phyloP scores from a whole-genome alignment of 148 eudicot species.

The Pharnaceum exiguum region DNA sequence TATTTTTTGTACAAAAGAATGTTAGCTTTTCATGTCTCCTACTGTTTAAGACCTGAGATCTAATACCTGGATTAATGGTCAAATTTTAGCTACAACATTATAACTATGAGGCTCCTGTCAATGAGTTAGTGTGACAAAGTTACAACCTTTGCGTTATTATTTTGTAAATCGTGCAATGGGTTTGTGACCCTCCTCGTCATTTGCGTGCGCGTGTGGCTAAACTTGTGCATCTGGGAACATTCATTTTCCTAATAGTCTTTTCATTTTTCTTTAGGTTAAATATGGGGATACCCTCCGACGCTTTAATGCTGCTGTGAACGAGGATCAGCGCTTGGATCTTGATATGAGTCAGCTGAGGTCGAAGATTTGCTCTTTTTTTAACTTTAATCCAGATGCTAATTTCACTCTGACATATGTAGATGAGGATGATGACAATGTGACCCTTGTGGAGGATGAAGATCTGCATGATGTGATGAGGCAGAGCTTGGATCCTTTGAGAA shows the following conservation, averaged over 20 bases:
- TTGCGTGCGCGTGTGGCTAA: background rate
- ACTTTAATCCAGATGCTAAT: conserved; percentile 40
- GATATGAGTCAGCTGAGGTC: conserved; percentile 47
- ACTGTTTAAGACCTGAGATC: too few relatives aligned
- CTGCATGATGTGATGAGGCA: conserved; percentile 67
- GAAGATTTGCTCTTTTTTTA: conserved; percentile 59
- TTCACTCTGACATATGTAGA: conserved; percentile 65
- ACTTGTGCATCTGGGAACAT: background rate
- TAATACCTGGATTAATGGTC: too few relatives aligned
- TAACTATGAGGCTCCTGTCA: too few relatives aligned
- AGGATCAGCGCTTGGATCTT: conserved; percentile 42
- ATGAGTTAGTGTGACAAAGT: too few relatives aligned
- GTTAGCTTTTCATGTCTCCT: too few relatives aligned
- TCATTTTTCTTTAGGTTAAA: conserved; percentile 45
- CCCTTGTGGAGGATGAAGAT: conserved; percentile 81
- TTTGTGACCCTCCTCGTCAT: background rate
- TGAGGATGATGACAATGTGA: conserved; percentile 75
- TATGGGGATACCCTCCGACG: conserved; percentile 81
- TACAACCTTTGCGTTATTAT: too few relatives aligned
- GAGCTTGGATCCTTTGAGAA: conserved; percentile 69
- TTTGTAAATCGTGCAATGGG: too few relatives aligned
- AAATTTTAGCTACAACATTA: too few relatives aligned
- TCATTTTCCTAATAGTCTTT: background rate
- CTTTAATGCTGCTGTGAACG: conserved; percentile 50
- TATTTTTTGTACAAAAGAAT: too few relatives aligned